phyloP scores from a whole-genome alignment of 2,329 filamentous ascomycete genomes.

The Aspergillus sp. region DNA sequence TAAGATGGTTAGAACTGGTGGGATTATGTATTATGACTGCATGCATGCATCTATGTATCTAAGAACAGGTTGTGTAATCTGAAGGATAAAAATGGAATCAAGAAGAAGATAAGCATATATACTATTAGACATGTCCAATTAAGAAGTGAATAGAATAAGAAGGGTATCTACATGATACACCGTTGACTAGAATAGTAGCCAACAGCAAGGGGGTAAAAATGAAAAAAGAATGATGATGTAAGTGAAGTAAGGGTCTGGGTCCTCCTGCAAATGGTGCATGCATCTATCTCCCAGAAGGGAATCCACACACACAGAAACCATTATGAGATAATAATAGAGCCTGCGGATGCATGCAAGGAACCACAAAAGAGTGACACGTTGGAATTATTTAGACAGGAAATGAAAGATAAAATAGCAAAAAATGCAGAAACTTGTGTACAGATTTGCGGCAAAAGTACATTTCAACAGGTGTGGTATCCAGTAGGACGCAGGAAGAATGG shows the following conservation, averaged over 20 bases:
- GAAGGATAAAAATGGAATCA: background rate
- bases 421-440: slow-evolving; percentile 19
- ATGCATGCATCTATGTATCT: too few species aligned
- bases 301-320: background rate
- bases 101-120: background rate
- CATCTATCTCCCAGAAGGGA: background rate
- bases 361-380: slow-evolving; percentile 11
- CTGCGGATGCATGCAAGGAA: background rate
- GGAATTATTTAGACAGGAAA: slow-evolving; percentile 11
- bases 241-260: background rate
- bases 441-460: slow-evolving; percentile 10
- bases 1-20: background rate
- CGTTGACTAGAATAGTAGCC: background rate
- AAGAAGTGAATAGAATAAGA: slow-evolving; percentile 5
- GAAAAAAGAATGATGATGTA: background rate
- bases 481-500: slow-evolving; percentile 11
- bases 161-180: slow-evolving; percentile 17
- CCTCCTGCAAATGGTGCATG: background rate
- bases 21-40: background rate
- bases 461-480: slow-evolving; percentile 24
- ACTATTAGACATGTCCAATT: slow-evolving; percentile 17
- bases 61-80: background rate
- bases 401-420: background rate
- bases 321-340: background rate
- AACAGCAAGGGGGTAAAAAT: background rate